phyloP scores from a whole-genome alignment of 116 monocot genomes.

The Trichopus zeylanicus region DNA sequence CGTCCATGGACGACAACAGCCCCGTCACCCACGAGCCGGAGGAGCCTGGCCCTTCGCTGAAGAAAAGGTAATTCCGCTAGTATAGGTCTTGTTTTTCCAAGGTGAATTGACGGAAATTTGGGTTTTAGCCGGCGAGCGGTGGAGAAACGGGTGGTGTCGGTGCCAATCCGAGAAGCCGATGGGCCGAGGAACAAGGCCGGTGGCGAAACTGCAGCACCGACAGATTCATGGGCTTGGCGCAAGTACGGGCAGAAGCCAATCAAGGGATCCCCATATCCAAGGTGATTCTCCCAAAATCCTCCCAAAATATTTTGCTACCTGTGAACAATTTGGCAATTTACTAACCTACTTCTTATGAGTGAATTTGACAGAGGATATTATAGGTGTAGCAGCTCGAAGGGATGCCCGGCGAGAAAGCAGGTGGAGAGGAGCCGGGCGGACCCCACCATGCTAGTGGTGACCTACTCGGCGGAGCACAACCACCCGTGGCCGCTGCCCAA shows the following conservation, averaged over 20 bases:
- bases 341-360: background rate
- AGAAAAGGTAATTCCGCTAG: slow-evolving; percentile 6
- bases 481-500: slow-evolving; percentile 9
- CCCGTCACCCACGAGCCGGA: background rate
- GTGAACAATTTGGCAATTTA: background rate
- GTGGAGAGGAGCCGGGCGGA: slow-evolving; percentile 10
- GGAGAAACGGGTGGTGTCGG: slow-evolving; percentile 9
- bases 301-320: background rate
- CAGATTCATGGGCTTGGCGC: slow-evolving; percentile 11
- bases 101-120: background rate
- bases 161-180: slow-evolving; percentile 6
- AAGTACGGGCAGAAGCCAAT: slow-evolving; percentile 14
- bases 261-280: slow-evolving; percentile 9
- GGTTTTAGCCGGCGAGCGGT: slow-evolving; percentile 9
- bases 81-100: background rate
- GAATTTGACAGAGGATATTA: slow-evolving; percentile 1
- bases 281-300: no score
- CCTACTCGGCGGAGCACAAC: slow-evolving; percentile 13
- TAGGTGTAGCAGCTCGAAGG: slow-evolving; percentile 11
- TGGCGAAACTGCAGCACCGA: slow-evolving; percentile 2
- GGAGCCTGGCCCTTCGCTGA: background rate
- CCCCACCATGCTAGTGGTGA: slow-evolving; percentile 12
- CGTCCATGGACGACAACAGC: background rate
- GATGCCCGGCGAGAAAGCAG: slow-evolving; percentile 13
- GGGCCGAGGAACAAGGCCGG: slow-evolving; percentile 5